These are phyloP conservation scores for Cystobasidium pallidum DNA, from an alignment of 1,284 basidiomycete genomes.

Conservation along the genomic window DNA sequence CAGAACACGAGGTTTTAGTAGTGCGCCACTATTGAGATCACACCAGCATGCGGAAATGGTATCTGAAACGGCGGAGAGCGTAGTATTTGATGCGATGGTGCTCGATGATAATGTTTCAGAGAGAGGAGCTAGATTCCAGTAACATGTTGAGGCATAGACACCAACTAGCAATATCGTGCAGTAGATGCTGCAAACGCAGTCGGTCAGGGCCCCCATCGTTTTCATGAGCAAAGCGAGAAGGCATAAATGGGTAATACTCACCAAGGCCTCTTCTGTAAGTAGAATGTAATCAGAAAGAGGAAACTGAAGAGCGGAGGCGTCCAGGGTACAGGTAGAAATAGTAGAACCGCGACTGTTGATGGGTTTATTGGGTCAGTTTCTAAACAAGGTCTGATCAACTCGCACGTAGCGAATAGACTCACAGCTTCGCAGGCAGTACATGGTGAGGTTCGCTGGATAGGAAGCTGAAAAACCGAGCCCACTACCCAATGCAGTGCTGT, in stretches of 20 bases:
- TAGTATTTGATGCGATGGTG: constrained; percentile 11
- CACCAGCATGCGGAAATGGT: constrained; percentile 27
- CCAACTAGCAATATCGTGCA: constrained; percentile 40
- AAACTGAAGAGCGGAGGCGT: constrained; percentile 25
- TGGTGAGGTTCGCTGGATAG: not conserved
- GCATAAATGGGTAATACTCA: not conserved
- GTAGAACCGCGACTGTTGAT: constrained; percentile 29
- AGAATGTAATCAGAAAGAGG: constrained; percentile 37
- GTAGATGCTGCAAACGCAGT: constrained; percentile 28
- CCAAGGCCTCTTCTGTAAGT: constrained; percentile 37
- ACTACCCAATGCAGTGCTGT: not conserved
- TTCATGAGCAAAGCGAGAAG: not conserved
- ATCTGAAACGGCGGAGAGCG: constrained; percentile 4
- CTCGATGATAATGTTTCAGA: not conserved
- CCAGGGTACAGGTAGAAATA: constrained; percentile 34
- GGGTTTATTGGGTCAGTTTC: constrained; percentile 1
- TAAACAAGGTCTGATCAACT: too few relatives aligned
- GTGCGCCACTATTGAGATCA: constrained; percentile 34
- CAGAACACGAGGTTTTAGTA: constrained; percentile 13
- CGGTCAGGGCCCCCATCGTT: too few relatives aligned
- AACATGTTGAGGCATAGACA: constrained; percentile 30
- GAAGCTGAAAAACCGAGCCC: not conserved
- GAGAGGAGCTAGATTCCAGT: constrained; percentile 37
- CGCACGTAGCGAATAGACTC: not conserved
- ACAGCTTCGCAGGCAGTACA: constrained; percentile 44